phyloP scores from a whole-genome alignment of 2,329 filamentous ascomycete genomes.

The Colletotrichum abscissum region DNA sequence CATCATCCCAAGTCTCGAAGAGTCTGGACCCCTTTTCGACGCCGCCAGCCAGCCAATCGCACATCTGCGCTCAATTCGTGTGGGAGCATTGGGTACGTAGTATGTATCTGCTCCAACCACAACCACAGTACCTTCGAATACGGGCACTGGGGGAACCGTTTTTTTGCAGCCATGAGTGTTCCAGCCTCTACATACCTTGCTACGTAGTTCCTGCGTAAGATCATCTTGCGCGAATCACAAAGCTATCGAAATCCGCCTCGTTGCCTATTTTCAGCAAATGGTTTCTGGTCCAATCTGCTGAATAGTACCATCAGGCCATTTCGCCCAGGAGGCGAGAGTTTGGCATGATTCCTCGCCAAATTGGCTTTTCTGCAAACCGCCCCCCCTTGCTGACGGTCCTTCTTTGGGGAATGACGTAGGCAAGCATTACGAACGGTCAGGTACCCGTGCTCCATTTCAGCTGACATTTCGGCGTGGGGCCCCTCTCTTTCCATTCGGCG shows the following conservation, averaged over 20 bases:
- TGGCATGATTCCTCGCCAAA: background rate
- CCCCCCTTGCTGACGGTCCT: slow-evolving; percentile 17
- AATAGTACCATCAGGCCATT: background rate
- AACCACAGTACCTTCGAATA: no score
- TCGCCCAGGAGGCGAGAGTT: background rate
- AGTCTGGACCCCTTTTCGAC: slow-evolving; percentile 33
- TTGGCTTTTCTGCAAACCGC: slow-evolving; percentile 9
- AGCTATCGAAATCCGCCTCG: background rate
- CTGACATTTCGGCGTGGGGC: slow-evolving; percentile 1
- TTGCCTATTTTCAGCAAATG: background rate
- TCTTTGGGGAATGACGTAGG: slow-evolving; percentile 31
- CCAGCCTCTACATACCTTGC: background rate
- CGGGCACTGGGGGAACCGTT: background rate
- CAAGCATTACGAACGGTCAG: slow-evolving; percentile 29
- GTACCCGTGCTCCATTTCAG: slow-evolving; percentile 31
- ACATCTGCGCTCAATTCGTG: background rate
- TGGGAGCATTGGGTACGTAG: slow-evolving; percentile 1
- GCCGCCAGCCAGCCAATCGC: slow-evolving; percentile 19
- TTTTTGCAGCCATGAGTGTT: background rate
- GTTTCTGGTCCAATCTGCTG: no score
- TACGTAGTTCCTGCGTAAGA: background rate
- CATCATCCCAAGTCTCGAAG: slow-evolving; percentile 29
- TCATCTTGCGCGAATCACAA: background rate
- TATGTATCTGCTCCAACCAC: background rate
- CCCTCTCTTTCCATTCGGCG: background rate